A percentile compares a stretch with the other conserved stretches of the same genome.
These are phyloP conservation scores for Mollisia scopiformis DNA, from an alignment of 2,329 filamentous ascomycete genomes.

Conservation along the genomic window DNA sequence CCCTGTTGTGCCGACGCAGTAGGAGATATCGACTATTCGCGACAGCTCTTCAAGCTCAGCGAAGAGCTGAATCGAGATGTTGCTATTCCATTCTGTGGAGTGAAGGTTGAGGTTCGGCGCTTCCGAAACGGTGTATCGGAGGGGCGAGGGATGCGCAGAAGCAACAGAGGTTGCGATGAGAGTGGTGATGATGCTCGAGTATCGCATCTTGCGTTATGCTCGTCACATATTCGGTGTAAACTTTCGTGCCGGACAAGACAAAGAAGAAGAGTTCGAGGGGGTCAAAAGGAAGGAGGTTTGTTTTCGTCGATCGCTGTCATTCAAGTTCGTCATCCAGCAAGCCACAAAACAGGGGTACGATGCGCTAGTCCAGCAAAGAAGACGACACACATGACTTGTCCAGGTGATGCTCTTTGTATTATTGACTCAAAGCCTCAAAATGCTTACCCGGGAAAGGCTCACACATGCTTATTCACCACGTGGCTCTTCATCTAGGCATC, in stretches of 20 bases:
- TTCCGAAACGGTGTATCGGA: slow-evolving; percentile 11
- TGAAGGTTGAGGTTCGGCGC: slow-evolving; percentile 24
- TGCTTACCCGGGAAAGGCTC: too few relatives aligned
- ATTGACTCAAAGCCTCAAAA: too few relatives aligned
- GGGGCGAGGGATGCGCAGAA: slow-evolving; percentile 2
- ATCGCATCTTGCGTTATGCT: slow-evolving; percentile 28
- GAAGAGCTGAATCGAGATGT: slow-evolving; percentile 69
- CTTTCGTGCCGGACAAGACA: not conserved
- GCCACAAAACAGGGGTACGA: slow-evolving; percentile 6
- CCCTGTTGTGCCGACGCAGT: slow-evolving; percentile 87
- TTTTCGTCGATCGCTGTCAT: not conserved
- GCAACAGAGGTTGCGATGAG: slow-evolving; percentile 5
- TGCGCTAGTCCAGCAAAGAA: slow-evolving; percentile 10
- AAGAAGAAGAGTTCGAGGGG: not conserved
- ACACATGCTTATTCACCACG: too few relatives aligned
- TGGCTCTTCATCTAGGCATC: too few relatives aligned
- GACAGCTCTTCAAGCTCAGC: slow-evolving; percentile 82
- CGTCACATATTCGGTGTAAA: slow-evolving; percentile 26
- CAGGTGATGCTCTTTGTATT: too few relatives aligned
- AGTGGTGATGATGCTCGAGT: slow-evolving; percentile 21
- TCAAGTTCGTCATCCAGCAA: slow-evolving; percentile 11
- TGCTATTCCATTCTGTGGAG: slow-evolving; percentile 7
- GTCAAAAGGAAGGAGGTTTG: not conserved
- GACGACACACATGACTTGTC: not conserved
- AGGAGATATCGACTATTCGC: slow-evolving; percentile 91